Evolutionary conservation across 805 yeast genomes (phyloP), one percentile per base, ranked within the genome.

Genomic region (Debaryomyces hansenii): DNA sequence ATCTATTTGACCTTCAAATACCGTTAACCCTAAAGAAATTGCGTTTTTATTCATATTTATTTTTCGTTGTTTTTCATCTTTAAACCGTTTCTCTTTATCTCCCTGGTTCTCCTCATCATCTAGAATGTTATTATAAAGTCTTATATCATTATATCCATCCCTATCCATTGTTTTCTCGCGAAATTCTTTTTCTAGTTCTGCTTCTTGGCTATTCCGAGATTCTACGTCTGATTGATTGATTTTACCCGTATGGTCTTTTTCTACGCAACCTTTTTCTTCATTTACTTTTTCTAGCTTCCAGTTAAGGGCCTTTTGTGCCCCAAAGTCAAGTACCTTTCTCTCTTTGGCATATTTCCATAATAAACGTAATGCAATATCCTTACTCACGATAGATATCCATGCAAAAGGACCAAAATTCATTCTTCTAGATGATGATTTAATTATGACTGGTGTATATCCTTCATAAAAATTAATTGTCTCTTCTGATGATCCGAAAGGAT

Each of bases 401-500:
- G 83, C 60, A 31, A 79, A 67, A 0, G 85, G 81, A 0, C 85
- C 86, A 58, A 71, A 75, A 52, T 74, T 72, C 48, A 70, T 68
- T 28, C 74, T 60, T 37, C 79, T 60, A 11, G 56, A 44, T 3
- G 72, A 63, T 41, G 67, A 72, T 21, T 67, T 67, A 14, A 69
- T 49, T 42, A 71, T 60, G 45, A 78, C 65, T 0, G 85, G 75
- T 3, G 70, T 51, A 51, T 68, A 69, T 1, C 77, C 78, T 0
- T 60, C 62, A 48, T 69, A 74, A 29, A 79, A 64, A 43, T 75
- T 68, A 5, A 80, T 62, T 1, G 47, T 46, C 10, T 74, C 80
- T 16, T 67, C 58, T 2, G 58, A 37, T 33, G 57, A 42, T 18
- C 50, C 42, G 49, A 57, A 49, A 18, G 69, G 60, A 49, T 66